Base-by-base conservation (phyloP, 169 alveolate genomes). In the Toxoplasma gondii region DNA sequence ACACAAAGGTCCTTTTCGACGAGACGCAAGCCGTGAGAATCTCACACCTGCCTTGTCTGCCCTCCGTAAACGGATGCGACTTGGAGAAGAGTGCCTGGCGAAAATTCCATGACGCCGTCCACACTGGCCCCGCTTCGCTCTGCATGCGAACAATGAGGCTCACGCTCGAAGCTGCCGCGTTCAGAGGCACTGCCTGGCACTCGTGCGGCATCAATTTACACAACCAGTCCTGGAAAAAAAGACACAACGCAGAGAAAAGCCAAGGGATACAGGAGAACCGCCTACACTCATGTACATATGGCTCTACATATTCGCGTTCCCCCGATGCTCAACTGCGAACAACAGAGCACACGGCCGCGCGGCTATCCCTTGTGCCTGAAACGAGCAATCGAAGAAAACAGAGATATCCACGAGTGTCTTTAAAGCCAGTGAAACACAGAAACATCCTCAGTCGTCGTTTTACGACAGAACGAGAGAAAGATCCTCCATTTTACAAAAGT, bases 91-190 rank as follows among this genome's bases (percentile, higher is more conserved):
- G 80, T 53, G 90, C 39, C n/a, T 38, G 31, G 39, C 86, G 86
- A 78, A 91, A 91, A 53, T 81, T 44, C 36, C 83, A 91, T 0
- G 94, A 91, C 31, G 91, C 88, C 31, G 94, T 91, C 94, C 94
- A 91, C 58, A 91, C 94, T 9, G 88, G 90, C 31, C 94, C 94
- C 10, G 94, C 53, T 78, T 91, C 94, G 58, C 91, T 78, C 69
- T 39, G 88, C 94, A 91, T 78, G 74, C 74, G 74, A 27, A 91
- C 94, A 36, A 70, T 78, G 24, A 91, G 70, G 69, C 88, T 69
- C 58, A 78, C 94, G 86, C 88, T 67, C 31, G 88, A 70, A 17
- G 90, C 74, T 24, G 70, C 45, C 38, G 90, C 91, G 70, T 29
- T 16, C 49, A 91, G 81, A 24, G 94, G 94, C 36, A 91, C 94